Percentiles rank a stretch among this genome's conserved stretches.
Evolutionary conservation across 2,329 filamentous ascomycete genomes (phyloP).

Genomic region (Neofusicoccum laricinum): DNA sequence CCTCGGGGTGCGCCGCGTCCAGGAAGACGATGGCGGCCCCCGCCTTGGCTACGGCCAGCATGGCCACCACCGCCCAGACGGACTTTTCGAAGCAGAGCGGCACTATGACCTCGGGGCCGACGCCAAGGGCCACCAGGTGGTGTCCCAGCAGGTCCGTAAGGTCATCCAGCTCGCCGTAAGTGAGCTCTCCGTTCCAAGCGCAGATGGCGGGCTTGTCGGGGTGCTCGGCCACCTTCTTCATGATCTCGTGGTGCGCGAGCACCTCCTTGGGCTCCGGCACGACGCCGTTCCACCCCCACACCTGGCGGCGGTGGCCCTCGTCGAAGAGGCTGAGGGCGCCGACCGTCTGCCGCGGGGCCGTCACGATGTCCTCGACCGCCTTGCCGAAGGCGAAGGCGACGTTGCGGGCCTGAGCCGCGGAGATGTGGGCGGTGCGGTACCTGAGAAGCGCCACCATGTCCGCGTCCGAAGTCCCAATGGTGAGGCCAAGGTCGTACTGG

Average conservation of each 20-base stretch:
- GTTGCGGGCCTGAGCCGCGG: background rate
- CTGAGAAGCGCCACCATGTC: slow-evolving; percentile 13
- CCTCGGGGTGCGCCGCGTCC: background rate
- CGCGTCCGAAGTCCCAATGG: background rate
- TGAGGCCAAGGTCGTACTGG: slow-evolving; percentile 27
- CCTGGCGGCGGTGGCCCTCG: no score
- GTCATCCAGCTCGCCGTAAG: slow-evolving; percentile 29
- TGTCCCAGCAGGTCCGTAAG: slow-evolving; percentile 28
- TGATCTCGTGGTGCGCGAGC: slow-evolving; percentile 18
- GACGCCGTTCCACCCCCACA: slow-evolving; percentile 9
- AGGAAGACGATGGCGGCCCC: slow-evolving; percentile 14
- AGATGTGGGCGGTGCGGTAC: slow-evolving; percentile 14
- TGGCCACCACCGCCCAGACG: slow-evolving; percentile 33
- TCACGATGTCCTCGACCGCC: slow-evolving; percentile 10
- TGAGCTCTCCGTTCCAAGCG: slow-evolving; percentile 32
- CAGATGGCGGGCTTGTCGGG: slow-evolving; percentile 31
- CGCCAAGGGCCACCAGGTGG: slow-evolving; percentile 30
- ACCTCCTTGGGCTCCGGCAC: background rate
- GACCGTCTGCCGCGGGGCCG: slow-evolving; percentile 34
- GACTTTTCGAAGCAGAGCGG: slow-evolving; percentile 40
- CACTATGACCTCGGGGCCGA: slow-evolving; percentile 32
- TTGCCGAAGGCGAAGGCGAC: background rate
- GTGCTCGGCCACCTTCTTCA: background rate
- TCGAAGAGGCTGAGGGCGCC: no score
- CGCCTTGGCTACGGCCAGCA: slow-evolving; percentile 38